A percentile compares a stretch with the other conserved stretches of the same genome.
Conservation (phyloP, 331 rosid genomes). For the Malus hybrid region DNA sequence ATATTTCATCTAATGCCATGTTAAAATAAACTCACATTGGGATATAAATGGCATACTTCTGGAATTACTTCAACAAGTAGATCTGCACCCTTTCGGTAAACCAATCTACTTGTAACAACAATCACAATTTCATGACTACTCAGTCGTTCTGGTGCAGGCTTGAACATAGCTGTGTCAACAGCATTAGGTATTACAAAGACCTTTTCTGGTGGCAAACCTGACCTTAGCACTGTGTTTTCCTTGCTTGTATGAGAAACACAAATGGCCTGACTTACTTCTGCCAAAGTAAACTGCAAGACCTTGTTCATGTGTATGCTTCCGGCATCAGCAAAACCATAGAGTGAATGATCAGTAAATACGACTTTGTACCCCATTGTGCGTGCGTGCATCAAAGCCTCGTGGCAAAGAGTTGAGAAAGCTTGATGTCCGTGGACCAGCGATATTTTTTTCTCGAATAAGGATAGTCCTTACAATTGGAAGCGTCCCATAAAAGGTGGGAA, state of each 20-base stretch:
- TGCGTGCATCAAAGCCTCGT: conserved; percentile 85
- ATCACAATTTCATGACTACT: conserved; percentile 49
- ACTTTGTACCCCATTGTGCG: conserved; percentile 93
- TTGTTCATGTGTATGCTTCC: conserved; percentile 99
- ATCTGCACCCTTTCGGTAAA: conserved; percentile 94
- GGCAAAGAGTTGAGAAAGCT: conserved; percentile 91
- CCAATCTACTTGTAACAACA: conserved; percentile 89
- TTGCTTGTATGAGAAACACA: conserved; percentile 97
- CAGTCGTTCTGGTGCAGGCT: conserved; percentile 61
- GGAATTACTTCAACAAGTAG: conserved; percentile 95
- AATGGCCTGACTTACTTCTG: conserved; percentile 89
- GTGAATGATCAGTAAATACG: conserved; percentile 87
- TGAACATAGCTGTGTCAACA: conserved; percentile 93
- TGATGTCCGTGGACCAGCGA: conserved; percentile 85
- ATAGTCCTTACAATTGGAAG: conserved; percentile 73
- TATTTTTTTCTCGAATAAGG: conserved; percentile 76
- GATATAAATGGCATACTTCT: conserved; percentile 64
- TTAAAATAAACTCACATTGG: conserved; percentile 57
- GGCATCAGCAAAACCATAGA: conserved; percentile 87
- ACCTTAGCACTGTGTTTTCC: conserved; percentile 84
- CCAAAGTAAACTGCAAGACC: conserved; percentile 88
- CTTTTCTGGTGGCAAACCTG: conserved; percentile 85
- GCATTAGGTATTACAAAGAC: conserved; percentile 95
- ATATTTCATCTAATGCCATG: neutral
- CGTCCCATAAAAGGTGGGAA: conserved; percentile 71